These are phyloP conservation scores for Anthostomella pinea DNA, from an alignment of 2,329 filamentous ascomycete species.

Conservation along the genomic window DNA sequence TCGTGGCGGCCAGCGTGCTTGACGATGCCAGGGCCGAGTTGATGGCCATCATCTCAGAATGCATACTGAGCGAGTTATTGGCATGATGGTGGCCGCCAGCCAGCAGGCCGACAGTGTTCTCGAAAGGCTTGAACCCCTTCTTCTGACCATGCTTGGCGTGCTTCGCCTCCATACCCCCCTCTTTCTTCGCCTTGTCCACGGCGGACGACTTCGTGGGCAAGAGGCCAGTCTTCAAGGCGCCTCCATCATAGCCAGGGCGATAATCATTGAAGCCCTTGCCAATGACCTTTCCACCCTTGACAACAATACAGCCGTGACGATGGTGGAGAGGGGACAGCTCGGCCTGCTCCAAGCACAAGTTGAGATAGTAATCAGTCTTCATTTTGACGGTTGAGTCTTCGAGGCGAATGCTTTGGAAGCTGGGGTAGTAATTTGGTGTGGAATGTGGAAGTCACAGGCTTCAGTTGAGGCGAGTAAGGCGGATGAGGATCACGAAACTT, in stretches of 20 bases:
- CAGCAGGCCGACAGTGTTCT: conserved; percentile 34
- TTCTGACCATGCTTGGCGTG: conserved; percentile 13
- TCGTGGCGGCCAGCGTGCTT: conserved; percentile 39
- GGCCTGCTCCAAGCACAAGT: conserved; percentile 50
- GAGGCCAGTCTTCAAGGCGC: conserved; percentile 45
- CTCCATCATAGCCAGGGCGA: conserved; percentile 47
- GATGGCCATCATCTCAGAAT: conserved; percentile 56
- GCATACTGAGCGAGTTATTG: conserved; percentile 47
- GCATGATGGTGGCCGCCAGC: conserved; percentile 34
- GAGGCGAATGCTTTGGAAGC: background rate
- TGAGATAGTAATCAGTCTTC: conserved; percentile 45
- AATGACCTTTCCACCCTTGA: conserved; percentile 52
- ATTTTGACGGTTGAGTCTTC: conserved; percentile 5
- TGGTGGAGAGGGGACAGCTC: conserved; percentile 46
- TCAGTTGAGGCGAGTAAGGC: too few relatives aligned
- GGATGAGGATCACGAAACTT: too few relatives aligned
- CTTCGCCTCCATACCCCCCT: conserved; percentile 33
- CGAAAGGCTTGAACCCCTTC: conserved; percentile 31
- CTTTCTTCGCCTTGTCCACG: conserved; percentile 36
- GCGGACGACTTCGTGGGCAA: conserved; percentile 34
- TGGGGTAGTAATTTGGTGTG: too few relatives aligned
- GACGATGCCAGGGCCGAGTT: conserved; percentile 46
- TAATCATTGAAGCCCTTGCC: conserved; percentile 50
- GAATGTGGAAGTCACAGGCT: background rate
- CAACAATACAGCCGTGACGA: conserved; percentile 48